phyloP scores from a whole-genome alignment of 1,284 basidiomycete genomes.

The Cystodermella granulosa region DNA sequence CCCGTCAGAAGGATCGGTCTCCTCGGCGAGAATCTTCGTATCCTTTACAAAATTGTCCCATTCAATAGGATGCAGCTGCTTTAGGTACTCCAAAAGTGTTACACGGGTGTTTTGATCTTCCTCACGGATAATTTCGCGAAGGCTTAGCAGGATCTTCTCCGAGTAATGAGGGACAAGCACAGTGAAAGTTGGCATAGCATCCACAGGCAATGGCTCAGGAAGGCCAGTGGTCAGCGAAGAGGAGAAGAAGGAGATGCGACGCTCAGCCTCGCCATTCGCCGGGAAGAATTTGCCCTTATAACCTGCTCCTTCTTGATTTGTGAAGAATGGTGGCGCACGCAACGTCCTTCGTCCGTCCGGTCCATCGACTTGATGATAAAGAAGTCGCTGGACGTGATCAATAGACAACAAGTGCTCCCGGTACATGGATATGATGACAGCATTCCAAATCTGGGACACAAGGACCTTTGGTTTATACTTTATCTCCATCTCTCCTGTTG shows the following conservation, averaged over 20 bases:
- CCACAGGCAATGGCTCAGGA: constrained; percentile 88
- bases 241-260: constrained; percentile 95
- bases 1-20: constrained; percentile 66
- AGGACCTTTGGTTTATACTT: constrained; percentile 98
- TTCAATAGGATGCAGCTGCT: constrained; percentile 97
- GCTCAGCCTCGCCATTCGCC: constrained; percentile 86
- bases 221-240: constrained; percentile 90
- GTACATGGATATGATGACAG: constrained; percentile 97
- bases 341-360: constrained; percentile 84
- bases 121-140: constrained; percentile 94
- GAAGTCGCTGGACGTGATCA: constrained; percentile 87
- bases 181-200: constrained; percentile 96
- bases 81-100: constrained; percentile 92
- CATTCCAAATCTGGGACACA: constrained; percentile 97
- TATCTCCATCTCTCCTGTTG: constrained; percentile 92
- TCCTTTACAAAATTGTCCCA: constrained; percentile 99
- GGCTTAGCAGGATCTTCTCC: constrained; percentile 89
- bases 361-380: constrained; percentile 89
- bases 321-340: constrained; percentile 93
- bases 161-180: constrained; percentile 96
- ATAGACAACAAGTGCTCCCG: constrained; percentile 92
- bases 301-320: constrained; percentile 72
- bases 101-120: constrained; percentile 95
- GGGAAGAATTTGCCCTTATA: constrained; percentile 87
- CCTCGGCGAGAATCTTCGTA: constrained; percentile 97